A percentile compares a stretch with the other conserved stretches of the same genome.
phyloP scores from a whole-genome alignment of 768 basidiomycete species.

The Sporobolomyces pararoseus region DNA sequence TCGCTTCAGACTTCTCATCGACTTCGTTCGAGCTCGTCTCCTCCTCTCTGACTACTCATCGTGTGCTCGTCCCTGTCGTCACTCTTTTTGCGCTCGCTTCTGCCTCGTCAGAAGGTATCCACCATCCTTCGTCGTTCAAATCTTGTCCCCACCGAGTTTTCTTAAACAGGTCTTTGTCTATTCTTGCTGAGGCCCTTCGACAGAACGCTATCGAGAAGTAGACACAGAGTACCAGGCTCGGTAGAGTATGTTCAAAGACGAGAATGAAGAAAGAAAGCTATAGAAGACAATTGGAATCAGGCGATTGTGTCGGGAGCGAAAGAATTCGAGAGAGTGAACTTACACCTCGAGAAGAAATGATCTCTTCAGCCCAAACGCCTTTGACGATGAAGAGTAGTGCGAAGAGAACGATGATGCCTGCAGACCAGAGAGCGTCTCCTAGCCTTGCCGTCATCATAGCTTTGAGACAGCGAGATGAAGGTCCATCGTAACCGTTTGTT shows the following conservation, averaged over 20 bases:
- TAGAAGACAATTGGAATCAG: background rate
- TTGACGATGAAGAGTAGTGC: conserved; percentile 9
- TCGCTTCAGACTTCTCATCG: background rate
- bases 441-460: conserved; percentile 4
- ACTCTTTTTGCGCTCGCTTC: background rate
- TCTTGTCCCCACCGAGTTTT: background rate
- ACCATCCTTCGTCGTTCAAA: conserved; percentile 10
- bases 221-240: background rate
- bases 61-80: background rate
- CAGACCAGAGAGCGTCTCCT: background rate
- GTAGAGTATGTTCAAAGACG: conserved; percentile 3
- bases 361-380: background rate
- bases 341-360: background rate
- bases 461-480: background rate
- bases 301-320: background rate
- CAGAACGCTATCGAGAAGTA: conserved; percentile 2
- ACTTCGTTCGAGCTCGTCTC: background rate
- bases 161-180: conserved; percentile 3
- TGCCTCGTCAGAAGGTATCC: conserved; percentile 9
- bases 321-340: background rate
- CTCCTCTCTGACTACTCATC: background rate
- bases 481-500: background rate
- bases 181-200: background rate
- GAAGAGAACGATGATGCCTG: background rate
- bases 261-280: conserved; percentile 5